Evolutionary conservation across 164 flowering plant genomes (phyloP), one percentile per base, ranked within the genome.

Genomic region (Houttuynia cordata): DNA sequence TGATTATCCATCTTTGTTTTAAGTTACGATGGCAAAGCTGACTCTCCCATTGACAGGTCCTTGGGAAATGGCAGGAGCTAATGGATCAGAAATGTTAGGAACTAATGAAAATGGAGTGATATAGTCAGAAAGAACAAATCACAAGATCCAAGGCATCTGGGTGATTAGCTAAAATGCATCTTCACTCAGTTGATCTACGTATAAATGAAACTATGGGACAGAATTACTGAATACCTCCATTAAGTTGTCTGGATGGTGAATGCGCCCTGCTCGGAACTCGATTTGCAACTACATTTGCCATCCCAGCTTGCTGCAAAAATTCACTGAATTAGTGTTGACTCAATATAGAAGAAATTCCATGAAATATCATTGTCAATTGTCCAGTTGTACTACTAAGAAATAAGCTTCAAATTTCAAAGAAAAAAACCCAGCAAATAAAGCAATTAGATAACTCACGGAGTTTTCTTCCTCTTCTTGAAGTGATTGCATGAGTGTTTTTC

Each of bases 401-500:
- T 30, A 30, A 30, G 4, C 2, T 30, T 30, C 37, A 30, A 30
- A 30, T 30, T 30, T 30, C 37, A n/a, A n/a, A n/a, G n/a, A n/a
- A n/a, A n/a, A n/a, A n/a, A n/a, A n/a, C n/a, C n/a, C n/a, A 68
- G 24, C 8, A 55, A 40, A 60, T 12, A 20, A 53, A 20, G 8
- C 10, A 53, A 3, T 18, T 53, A 6, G n/a, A 20, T 20, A 50
- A 70, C 83, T 81, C 65, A 84, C 95, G 50, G 87, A 63, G 57
- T 51, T 70, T 0, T 83, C 87, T 1, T 85, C 96, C 53, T 88
- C 98, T 62, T 89, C 98, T 73, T 83, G 82, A 37, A 92, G 93
- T 50, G 98, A 92, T 56, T 66, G 81, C 93, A 88, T 80, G 37
- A 88, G 89, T 14, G 95, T 87, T 80, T 81, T 88, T 51, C 79